phyloP scores from a whole-genome alignment of 129 eudicot genomes.

The Saposhnikovia divaricata region DNA sequence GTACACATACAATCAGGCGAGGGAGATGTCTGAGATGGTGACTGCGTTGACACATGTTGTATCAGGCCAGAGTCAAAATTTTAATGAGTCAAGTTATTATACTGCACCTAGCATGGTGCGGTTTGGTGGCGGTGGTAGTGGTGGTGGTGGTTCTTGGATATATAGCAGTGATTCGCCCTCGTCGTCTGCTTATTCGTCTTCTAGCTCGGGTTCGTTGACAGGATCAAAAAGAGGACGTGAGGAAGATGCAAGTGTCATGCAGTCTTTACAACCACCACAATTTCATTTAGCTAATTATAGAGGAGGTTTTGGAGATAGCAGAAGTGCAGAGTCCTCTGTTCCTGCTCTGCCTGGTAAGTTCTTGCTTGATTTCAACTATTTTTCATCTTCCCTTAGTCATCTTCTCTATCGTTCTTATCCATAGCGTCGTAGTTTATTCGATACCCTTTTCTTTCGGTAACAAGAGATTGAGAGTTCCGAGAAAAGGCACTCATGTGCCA shows the following conservation, averaged over 20 bases:
- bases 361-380: background rate
- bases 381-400: too few species aligned
- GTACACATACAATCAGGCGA: constrained; percentile 23
- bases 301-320: constrained; percentile 21
- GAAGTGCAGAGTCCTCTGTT: constrained; percentile 38
- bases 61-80: constrained; percentile 35
- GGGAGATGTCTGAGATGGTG: constrained; percentile 81
- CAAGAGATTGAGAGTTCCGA: too few species aligned
- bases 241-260: constrained; percentile 30
- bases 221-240: constrained; percentile 66
- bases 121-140: constrained; percentile 1
- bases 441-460: too few species aligned
- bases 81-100: constrained; percentile 1
- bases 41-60: constrained; percentile 68
- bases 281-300: constrained; percentile 17
- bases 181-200: constrained; percentile 49
- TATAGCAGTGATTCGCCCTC: constrained; percentile 29
- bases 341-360: background rate
- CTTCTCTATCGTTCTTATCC: too few species aligned
- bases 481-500: too few species aligned
- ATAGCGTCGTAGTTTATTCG: too few species aligned
- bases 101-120: background rate
- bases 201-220: constrained; percentile 49
- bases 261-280: constrained; percentile 16
- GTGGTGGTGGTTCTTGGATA: constrained; percentile 10